Base-by-base conservation (phyloP, 129 eudicot species). In the Centrapalus pauciflorus region DNA sequence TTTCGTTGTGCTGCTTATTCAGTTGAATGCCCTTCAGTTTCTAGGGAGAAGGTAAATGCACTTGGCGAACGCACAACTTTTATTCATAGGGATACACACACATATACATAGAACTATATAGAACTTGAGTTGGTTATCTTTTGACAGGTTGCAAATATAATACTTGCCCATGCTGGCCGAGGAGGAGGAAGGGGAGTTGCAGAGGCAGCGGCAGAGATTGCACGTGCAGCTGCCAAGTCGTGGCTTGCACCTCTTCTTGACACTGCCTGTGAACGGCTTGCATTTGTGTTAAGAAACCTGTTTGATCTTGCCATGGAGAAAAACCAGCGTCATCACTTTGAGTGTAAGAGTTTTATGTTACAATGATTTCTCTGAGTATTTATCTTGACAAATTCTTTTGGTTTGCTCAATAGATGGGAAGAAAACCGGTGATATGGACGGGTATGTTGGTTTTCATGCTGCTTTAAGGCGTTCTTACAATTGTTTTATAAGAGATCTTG, bases 171-270 rank as follows among this genome's bases (percentile, higher is more conserved):
- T 86, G 87, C 98, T 72, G 89, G 96, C 49, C 84, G 92, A 71
- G 90, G 92, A 66, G 96, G 98, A 41, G 83, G 84, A 62, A 84
- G 86, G 76, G 96, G 95, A 64, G 58, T 84, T 41, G 37, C 84
- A 40, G 98, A 93, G 75, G 96, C 98, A 26, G 95, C 98, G 55
- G 96, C 96, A 23, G 92, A 89, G 80, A 93, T 93, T 71, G 98
- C 98, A 60, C 96, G 98, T 38, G 85, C 96, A 76, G 92, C 98
- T 70, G 96, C 98, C 55, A 77, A 81, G 73, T 82, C 92, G 23
- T 93, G 96, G 96, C 92, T 91, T 57, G 83, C 98, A 4, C 98
- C 95, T 55, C 96, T 91, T 69, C 98, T 91, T 61, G 98, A 91
- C 66, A 75, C 89, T 11, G 96, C 96, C 25, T 91, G 98, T 73